A percentile compares a stretch with the other conserved stretches of the same genome.
These are phyloP conservation scores for Teratosphaeria gauchensis DNA, from an alignment of 2,329 filamentous ascomycete species.

Conservation along the genomic window DNA sequence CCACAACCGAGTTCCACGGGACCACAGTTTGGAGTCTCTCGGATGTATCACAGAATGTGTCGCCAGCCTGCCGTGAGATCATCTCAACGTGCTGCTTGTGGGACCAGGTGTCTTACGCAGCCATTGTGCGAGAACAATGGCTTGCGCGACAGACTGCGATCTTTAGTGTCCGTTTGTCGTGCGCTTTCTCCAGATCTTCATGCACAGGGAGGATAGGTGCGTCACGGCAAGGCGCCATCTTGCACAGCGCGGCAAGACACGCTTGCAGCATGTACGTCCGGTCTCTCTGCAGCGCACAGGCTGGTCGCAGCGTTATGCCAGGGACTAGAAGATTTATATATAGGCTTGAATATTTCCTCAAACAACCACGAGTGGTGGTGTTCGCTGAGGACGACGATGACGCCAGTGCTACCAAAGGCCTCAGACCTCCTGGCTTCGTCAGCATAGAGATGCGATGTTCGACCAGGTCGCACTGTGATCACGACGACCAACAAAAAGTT, in stretches of 20 bases:
- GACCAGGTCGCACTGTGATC: background rate
- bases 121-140: background rate
- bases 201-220: constrained; percentile 9
- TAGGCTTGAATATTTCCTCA: background rate
- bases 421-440: background rate
- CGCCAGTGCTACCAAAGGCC: no score
- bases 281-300: constrained; percentile 8
- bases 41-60: background rate
- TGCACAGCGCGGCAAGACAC: constrained; percentile 12
- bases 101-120: background rate
- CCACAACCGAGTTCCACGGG: background rate
- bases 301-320: constrained; percentile 2
- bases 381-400: no score
- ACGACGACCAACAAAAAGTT: no score
- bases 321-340: background rate
- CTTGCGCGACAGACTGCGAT: background rate
- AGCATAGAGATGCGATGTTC: background rate
- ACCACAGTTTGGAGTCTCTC: background rate
- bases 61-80: background rate
- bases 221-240: constrained; percentile 10
- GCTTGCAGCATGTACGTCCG: constrained; percentile 6
- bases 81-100: background rate
- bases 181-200: constrained; percentile 2
- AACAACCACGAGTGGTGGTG: no score
- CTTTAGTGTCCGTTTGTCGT: background rate